Evolutionary conservation across 352 stramenopile genomes (phyloP).

Genomic region (Saprolegnia parasitica): DNA sequence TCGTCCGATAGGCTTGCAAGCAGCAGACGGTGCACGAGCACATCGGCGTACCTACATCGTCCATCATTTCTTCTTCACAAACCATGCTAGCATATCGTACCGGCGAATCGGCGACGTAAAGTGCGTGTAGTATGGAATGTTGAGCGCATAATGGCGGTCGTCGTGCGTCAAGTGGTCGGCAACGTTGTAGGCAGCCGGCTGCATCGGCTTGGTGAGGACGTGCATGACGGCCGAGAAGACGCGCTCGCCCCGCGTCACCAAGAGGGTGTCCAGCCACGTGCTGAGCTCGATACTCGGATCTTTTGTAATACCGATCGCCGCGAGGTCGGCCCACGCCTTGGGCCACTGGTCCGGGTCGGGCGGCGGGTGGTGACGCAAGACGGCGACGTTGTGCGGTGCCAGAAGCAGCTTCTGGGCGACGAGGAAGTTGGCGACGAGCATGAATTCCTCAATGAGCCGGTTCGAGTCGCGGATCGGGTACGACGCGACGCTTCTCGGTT

Average conservation of each 20-base stretch:
- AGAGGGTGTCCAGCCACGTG: constrained; percentile 77
- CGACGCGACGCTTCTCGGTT: constrained; percentile 70
- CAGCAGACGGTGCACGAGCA: constrained; percentile 83
- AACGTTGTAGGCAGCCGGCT: constrained; percentile 89
- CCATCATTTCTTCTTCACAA: no score
- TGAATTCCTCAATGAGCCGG: constrained; percentile 96
- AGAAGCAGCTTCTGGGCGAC: constrained; percentile 94
- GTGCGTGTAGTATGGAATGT: constrained; percentile 98
- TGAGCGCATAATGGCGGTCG: constrained; percentile 95
- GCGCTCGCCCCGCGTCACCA: constrained; percentile 62
- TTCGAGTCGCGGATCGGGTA: constrained; percentile 96
- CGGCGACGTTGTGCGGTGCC: constrained; percentile 73
- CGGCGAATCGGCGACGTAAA: constrained; percentile 97
- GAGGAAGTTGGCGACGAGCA: constrained; percentile 98
- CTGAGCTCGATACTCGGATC: constrained; percentile 84
- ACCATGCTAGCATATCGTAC: no score
- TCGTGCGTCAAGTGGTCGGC: constrained; percentile 47
- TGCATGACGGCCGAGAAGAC: constrained; percentile 88
- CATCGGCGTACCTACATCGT: constrained; percentile 42
- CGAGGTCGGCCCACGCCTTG: neutral
- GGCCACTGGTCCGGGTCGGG: constrained; percentile 45
- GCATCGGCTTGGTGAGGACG: constrained; percentile 93
- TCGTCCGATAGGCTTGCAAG: constrained; percentile 31
- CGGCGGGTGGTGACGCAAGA: constrained; percentile 86
- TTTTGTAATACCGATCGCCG: constrained; percentile 54